Percentiles rank a stretch among this genome's conserved stretches.
phyloP scores from a whole-genome alignment of 345 rosid genomes.

The Ailanthus altissimus region DNA sequence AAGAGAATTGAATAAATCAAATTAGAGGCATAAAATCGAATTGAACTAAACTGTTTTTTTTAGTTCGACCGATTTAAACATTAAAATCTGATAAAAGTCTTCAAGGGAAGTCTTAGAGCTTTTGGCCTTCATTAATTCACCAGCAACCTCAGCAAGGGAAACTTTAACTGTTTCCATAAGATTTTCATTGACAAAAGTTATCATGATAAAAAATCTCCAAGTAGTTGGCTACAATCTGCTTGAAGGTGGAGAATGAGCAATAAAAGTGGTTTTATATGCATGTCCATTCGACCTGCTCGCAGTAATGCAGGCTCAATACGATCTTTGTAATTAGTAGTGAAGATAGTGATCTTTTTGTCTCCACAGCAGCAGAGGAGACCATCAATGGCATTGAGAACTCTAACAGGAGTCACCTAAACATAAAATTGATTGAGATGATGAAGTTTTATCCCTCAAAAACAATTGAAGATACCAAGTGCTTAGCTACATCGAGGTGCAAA shows the following conservation, averaged over 20 bases:
- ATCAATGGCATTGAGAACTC: too few relatives aligned
- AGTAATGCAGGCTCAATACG: conserved; percentile 39
- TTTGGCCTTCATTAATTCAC: conserved; percentile 37
- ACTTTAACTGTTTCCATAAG: conserved; percentile 30
- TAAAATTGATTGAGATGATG: too few relatives aligned
- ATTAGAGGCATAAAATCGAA: too few relatives aligned
- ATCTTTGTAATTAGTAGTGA: conserved; percentile 48
- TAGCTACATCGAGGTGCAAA: too few relatives aligned
- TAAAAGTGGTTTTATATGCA: conserved; percentile 39
- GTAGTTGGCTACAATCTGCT: conserved; percentile 39
- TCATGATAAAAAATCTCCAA: conserved; percentile 27
- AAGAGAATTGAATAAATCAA: too few relatives aligned
- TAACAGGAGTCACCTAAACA: too few relatives aligned
- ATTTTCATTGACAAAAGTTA: conserved; percentile 27
- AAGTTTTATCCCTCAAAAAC: too few relatives aligned
- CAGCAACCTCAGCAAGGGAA: conserved; percentile 44
- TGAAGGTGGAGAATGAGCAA: conserved; percentile 42
- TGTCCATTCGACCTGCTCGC: conserved; percentile 49
- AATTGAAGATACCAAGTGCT: too few relatives aligned
- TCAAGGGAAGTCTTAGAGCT: conserved; percentile 23
- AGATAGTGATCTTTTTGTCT: conserved; percentile 43
- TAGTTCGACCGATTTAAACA: too few relatives aligned
- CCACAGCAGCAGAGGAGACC: too few relatives aligned
- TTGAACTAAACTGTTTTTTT: too few relatives aligned
- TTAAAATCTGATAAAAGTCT: too few relatives aligned